A percentile compares a stretch with the other conserved stretches of the same genome.
These are phyloP conservation scores for Sporormia fimetaria DNA, from an alignment of 495 filamentous ascomycete genomes.

Conservation along the genomic window DNA sequence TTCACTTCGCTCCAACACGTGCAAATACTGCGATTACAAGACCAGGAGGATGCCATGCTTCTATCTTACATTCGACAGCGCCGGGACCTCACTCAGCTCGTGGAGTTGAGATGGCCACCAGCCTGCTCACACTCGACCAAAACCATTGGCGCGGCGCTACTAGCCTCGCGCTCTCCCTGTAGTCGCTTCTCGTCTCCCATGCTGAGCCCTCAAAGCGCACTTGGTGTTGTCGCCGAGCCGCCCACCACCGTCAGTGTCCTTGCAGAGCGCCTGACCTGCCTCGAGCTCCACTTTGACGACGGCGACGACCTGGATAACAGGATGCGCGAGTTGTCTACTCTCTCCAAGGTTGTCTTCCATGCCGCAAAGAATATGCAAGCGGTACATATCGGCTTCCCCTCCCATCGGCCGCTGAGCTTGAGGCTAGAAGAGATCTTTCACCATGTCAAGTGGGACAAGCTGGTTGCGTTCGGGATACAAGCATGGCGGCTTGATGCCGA, in stretches of 20 bases:
- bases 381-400: slow-evolving; percentile 57
- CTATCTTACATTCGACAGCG: slow-evolving; percentile 36
- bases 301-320: slow-evolving; percentile 41
- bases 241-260: slow-evolving; percentile 41
- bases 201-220: slow-evolving; percentile 49
- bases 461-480: slow-evolving; percentile 54
- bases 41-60: slow-evolving; percentile 45
- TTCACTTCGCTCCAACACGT: slow-evolving; percentile 54
- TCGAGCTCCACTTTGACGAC: slow-evolving; percentile 45
- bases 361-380: slow-evolving; percentile 49
- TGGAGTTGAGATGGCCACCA: slow-evolving; percentile 47
- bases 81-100: slow-evolving; percentile 27
- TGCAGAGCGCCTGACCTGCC: slow-evolving; percentile 43
- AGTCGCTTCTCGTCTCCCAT: slow-evolving; percentile 53
- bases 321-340: slow-evolving; percentile 43
- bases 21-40: slow-evolving; percentile 52
- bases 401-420: slow-evolving; percentile 44
- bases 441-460: slow-evolving; percentile 46
- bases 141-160: slow-evolving; percentile 46
- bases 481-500: slow-evolving; percentile 49
- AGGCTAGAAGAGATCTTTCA: slow-evolving; percentile 53
- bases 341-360: slow-evolving; percentile 46
- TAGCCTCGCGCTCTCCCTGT: slow-evolving; percentile 43
- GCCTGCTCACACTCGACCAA: slow-evolving; percentile 53
- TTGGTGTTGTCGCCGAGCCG: slow-evolving; percentile 39